Evolutionary conservation across 2,329 filamentous ascomycete genomes (phyloP).

Genomic region (Lizonia empirigonia): DNA sequence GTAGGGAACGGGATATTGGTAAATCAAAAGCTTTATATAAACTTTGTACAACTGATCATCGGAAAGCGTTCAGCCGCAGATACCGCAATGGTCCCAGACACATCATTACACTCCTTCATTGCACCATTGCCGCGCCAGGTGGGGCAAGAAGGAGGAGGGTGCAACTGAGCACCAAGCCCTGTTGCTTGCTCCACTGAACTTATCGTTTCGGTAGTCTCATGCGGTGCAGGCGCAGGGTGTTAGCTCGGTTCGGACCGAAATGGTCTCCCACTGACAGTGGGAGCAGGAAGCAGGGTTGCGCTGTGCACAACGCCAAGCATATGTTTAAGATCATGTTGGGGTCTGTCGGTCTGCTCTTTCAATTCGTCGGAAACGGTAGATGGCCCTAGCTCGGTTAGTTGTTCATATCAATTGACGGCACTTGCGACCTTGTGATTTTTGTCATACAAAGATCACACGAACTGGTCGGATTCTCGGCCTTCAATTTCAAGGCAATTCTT

Average conservation of each 20-base stretch:
- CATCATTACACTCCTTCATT: constrained; percentile 13
- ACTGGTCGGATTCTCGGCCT: too few relatives aligned
- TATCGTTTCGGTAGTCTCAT: background rate
- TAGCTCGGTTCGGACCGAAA: constrained; percentile 8
- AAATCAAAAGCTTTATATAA: constrained; percentile 1
- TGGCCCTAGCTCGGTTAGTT: too few relatives aligned
- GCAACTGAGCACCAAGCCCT: constrained; percentile 2
- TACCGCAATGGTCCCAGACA: background rate
- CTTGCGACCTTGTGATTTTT: too few relatives aligned
- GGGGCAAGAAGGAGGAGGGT: background rate
- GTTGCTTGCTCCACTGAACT: background rate
- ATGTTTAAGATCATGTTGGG: background rate
- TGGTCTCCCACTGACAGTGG: background rate
- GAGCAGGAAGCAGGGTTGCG: background rate
- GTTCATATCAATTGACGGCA: too few relatives aligned
- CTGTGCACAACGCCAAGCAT: background rate
- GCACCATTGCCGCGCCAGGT: constrained; percentile 15
- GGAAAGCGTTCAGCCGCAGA: background rate
- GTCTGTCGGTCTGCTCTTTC: too few relatives aligned
- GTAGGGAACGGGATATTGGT: background rate
- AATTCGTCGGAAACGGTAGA: too few relatives aligned
- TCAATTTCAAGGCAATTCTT: too few relatives aligned
- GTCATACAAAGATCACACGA: too few relatives aligned
- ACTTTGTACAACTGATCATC: background rate
- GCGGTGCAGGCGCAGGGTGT: background rate